These are phyloP conservation scores for Posidonia oceanica DNA, from an alignment of 116 monocot species.

Conservation along the genomic window DNA sequence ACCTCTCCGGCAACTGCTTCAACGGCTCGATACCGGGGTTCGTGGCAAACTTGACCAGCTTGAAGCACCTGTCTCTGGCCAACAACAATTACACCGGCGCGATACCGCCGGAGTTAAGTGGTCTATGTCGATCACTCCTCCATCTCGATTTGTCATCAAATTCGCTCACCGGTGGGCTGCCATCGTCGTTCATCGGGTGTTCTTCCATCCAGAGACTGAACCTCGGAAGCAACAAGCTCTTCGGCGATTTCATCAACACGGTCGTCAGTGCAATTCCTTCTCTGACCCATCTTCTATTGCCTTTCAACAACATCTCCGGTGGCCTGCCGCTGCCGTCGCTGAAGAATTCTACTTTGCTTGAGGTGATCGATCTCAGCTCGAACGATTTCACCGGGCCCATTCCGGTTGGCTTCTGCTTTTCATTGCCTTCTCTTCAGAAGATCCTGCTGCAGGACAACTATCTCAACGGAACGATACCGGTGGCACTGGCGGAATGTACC, in stretches of 20 bases:
- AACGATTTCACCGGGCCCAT: constrained; percentile 58
- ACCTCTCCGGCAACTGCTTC: constrained; percentile 44
- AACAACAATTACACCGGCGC: constrained; percentile 42
- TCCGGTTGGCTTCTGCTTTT: constrained; percentile 36
- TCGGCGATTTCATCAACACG: constrained; percentile 36
- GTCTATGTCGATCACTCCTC: constrained; percentile 27
- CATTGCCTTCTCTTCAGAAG: constrained; percentile 32
- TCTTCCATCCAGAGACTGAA: constrained; percentile 34
- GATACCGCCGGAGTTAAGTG: constrained; percentile 43
- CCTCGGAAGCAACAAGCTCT: constrained; percentile 54
- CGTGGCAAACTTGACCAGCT: constrained; percentile 18
- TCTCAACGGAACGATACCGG: constrained; percentile 40
- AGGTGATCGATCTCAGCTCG: constrained; percentile 59
- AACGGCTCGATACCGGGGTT: constrained; percentile 28
- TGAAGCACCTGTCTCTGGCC: constrained; percentile 35
- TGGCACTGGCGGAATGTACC: constrained; percentile 35
- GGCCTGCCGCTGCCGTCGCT: constrained; percentile 30
- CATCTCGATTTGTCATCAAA: constrained; percentile 64
- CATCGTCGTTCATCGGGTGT: constrained; percentile 31
- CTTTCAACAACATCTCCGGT: constrained; percentile 69
- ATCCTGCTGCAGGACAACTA: constrained; percentile 49
- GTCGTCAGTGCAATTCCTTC: constrained; percentile 38
- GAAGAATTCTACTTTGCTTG: constrained; percentile 28
- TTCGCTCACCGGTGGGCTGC: constrained; percentile 34
- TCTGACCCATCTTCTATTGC: constrained; percentile 25